Evolutionary conservation across 2,329 filamentous ascomycete genomes (phyloP), one percentile per base, ranked within the genome.

Genomic region (Trichophyton rubrum): DNA sequence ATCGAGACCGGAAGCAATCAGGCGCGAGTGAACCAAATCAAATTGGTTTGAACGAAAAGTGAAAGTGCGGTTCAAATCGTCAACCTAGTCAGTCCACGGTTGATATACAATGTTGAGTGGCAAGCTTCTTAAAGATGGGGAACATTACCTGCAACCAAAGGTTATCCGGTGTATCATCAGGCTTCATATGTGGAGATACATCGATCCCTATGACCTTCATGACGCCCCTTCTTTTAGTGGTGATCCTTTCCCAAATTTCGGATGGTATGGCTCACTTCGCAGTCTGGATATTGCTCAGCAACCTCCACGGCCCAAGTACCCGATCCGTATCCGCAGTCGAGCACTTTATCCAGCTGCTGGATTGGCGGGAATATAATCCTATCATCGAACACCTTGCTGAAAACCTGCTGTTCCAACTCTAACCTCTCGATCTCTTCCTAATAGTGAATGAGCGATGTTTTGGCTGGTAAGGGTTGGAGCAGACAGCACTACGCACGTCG

Each of bases 11-110:
- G 73, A 73, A 63, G 73, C 72, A 63, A 79, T 73, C 61, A 65
- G 82, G 78, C 71, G 83, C 66, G 89, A 95, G 68, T 96, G 88
- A 58, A 95, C 84, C 59, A 96, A 76, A 67, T 96, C 88, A 75
- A 95, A 96, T 60, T 85, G 78, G 69, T 85, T 85, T 58, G 82
- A 75, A 49, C 80, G 75, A 68, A 90, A 91, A 0, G 84, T 87
- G 68, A 87, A 86, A 38, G 79, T 77, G 67, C 79, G 78, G 68
- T 90, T 90, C 47, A 90, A 74, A 67, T 90, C 85, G 67, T 89
- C 87, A 59, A 89, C 79, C 77, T 79, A 64, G 40, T 60, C 59
- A 60, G 53, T 33, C 33, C n/a, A 24, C 35, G 20, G 27, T 55
- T 55, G 38, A 35, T n/a, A 33, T 27, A 55, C 6, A 30, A 35